Evolutionary conservation across 83 land plant genomes (phyloP), one percentile per base, ranked within the genome.

Genomic region (Thuja plicata): DNA sequence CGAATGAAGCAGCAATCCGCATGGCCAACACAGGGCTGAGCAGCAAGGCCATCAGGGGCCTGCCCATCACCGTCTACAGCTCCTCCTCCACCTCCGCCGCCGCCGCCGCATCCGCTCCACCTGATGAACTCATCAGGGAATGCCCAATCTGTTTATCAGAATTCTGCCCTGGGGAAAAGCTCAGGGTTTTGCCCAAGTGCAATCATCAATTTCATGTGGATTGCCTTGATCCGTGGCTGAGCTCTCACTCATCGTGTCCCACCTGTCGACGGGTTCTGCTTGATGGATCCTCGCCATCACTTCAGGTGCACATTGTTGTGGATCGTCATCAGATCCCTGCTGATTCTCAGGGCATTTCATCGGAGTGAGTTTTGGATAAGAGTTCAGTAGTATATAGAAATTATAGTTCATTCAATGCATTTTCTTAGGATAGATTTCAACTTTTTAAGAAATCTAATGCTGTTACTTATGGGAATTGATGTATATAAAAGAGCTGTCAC

Each of bases 21-120:
- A 32, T 80, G 32, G 93, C 91, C 34, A 54, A 71, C n/a, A 84
- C 92, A 16, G 94, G 94, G 15, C 86, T 94, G 30, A 92, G 88
- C 90, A 94, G 89, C 88, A 82, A 88, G 6, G 91, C 74, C 19
- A 81, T 91, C 87, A 86, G 32, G 19, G 89, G 87, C 5, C 87
- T 80, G 83, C 83, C 83, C 66, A 76, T 52, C 50, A 4, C 13
- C 0, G 84, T 32, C 89, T 89, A 38, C 86, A 62, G 30, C 35
- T 24, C 24, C 7, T 71, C 85, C 37, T 40, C 1, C 57, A 21
- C 88, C 50, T 7, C 50, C 50, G 1, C 50, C 50, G 8, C 50
- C 50, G 50, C 50, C 50, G 10, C 50, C 8, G 10, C 50, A 46
- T 46, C 50, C 10, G 32, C 7, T 30, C 3, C 62, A 0, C 8